phyloP scores from a whole-genome alignment of 1,139 yeast genomes.

The Pichia sp. region DNA sequence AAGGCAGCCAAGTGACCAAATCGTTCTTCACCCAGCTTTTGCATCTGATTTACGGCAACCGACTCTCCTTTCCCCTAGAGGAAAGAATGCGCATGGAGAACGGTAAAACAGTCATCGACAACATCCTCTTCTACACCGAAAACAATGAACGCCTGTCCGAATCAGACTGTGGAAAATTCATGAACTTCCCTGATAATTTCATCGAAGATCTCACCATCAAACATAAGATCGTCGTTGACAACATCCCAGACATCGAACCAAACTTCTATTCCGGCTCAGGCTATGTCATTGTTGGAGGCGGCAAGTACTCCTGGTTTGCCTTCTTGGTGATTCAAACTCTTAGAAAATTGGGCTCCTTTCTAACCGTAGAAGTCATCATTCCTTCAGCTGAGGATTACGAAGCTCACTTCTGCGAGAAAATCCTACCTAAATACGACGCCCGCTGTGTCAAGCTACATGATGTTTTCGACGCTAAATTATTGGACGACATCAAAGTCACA shows the following conservation, averaged over 20 bases:
- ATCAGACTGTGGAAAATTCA: conserved; percentile 21
- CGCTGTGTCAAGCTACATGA: conserved; percentile 40
- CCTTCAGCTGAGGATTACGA: conserved; percentile 41
- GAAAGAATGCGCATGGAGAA: conserved; percentile 28
- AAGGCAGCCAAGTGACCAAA: conserved; percentile 28
- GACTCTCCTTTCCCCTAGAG: conserved; percentile 27
- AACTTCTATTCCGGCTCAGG: conserved; percentile 57
- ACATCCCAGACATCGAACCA: conserved; percentile 25
- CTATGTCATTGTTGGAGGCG: conserved; percentile 78
- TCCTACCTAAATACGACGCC: conserved; percentile 43
- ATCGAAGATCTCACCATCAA: conserved; percentile 24
- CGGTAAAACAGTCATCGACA: conserved; percentile 30
- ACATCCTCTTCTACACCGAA: conserved; percentile 26
- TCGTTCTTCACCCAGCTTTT: conserved; percentile 27
- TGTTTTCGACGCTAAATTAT: conserved; percentile 31
- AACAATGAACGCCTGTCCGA: conserved; percentile 26
- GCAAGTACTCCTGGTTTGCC: conserved; percentile 70
- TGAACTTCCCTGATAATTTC: conserved; percentile 24
- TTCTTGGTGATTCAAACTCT: conserved; percentile 58
- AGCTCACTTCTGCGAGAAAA: conserved; percentile 40
- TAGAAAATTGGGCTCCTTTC: conserved; percentile 53
- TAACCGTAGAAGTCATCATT: conserved; percentile 73
- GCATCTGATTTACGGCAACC: conserved; percentile 26
- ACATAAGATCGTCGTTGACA: conserved; percentile 23
- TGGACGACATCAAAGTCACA: conserved; percentile 30